Evolutionary conservation across 768 basidiomycete genomes (phyloP), one percentile per base, ranked within the genome.

Genomic region (Paxillus rubicundulus): DNA sequence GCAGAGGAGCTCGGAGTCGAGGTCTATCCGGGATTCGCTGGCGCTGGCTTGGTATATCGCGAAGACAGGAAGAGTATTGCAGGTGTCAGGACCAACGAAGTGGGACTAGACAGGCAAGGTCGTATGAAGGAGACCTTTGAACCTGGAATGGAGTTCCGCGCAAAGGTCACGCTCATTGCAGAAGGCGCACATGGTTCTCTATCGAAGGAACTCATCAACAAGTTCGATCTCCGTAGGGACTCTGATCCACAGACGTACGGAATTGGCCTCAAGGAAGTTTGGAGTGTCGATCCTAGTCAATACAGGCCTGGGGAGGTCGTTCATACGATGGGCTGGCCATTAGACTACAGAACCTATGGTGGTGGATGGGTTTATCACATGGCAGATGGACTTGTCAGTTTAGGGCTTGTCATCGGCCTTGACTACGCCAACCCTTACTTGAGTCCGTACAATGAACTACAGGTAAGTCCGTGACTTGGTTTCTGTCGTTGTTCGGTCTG

Each of bases 361-460:
- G 97, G 97, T 2, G 89, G 90, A 8, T 98, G 86, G 83, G 78
- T 90, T 4, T 99, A 99, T 68, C 97, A 98, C 67, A 95, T 97
- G 92, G 89, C 84, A 36, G 90, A 86, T 50, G 88, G 90, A 2
- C 81, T 97, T 41, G 90, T 99, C 57, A 88, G 85, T 59, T 67
- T 98, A 49, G 97, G 97, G 4, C 70, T 98, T 47, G 97, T 98
- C 50, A 78, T 98, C 47, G 97, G 94, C 0, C 76, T 97, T 57
- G 97, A 99, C 69, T 99, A 98, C 67, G 77, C 84, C 59, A 98
- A 98, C 65, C 96, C 96, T 0, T 96, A 90, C 64, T 66, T 97
- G 37, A 90, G 84, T 53, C 96, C 95, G 1, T 98, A 93, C 70
- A 80, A 85, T 36, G 96, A 98, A 69, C 80, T 99, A 8, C 95